Evolutionary conservation across 2,329 filamentous ascomycete genomes (phyloP).

Genomic region (Paecilomyces formosus): DNA sequence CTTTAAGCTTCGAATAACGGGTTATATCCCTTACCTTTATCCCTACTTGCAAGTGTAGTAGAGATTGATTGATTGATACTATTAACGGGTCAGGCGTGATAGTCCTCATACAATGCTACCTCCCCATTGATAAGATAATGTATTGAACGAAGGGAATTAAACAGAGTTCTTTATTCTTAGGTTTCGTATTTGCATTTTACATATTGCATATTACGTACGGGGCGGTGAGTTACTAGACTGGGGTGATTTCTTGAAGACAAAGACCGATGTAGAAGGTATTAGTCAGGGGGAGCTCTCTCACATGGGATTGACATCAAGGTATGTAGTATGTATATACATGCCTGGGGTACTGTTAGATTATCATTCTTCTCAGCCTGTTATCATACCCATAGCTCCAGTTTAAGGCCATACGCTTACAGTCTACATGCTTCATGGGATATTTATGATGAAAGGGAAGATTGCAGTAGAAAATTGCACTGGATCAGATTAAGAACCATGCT

Average conservation of each 20-base stretch:
- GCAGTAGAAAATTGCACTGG: neutral
- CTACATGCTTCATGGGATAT: neutral
- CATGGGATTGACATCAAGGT: no score
- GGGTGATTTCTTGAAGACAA: neutral
- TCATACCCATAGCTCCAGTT: no score
- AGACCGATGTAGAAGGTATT: neutral
- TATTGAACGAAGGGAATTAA: neutral
- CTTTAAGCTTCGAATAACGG: neutral
- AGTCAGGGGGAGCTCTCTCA: no score
- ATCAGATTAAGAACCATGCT: neutral
- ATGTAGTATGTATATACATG: no score
- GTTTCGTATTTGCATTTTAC: slow-evolving; percentile 9
- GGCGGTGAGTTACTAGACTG: no score
- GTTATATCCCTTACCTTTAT: neutral
- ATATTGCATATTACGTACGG: no score
- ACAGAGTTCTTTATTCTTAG: slow-evolving; percentile 1
- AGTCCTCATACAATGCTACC: neutral
- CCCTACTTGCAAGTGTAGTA: neutral
- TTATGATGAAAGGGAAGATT: neutral
- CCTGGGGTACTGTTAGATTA: no score
- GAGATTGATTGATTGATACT: neutral
- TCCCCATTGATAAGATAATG: neutral
- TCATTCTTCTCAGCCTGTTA: no score
- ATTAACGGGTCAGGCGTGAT: neutral
- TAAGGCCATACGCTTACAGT: neutral